Evolutionary conservation across 1,284 basidiomycete genomes (phyloP), one percentile per base, ranked within the genome.

Genomic region (Heliocybe sulcata): DNA sequence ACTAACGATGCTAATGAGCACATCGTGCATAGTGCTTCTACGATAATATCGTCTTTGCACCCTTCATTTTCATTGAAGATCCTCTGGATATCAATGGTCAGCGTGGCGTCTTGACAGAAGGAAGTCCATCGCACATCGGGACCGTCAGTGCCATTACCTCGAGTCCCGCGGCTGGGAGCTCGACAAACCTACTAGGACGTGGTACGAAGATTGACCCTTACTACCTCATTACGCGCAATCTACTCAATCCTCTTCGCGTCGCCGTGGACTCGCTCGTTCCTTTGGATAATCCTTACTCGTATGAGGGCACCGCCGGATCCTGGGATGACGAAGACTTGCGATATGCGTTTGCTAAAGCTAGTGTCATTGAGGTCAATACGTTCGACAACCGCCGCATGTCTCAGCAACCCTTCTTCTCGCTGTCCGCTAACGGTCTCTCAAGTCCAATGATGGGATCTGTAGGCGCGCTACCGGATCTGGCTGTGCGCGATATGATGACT

Each of bases 11-110:
- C 12, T 26, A 6, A 4, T 52, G 26, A 50, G 19, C 48, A 12
- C 9, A 29, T 33, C 12, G 3, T 9, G n/a, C 14, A 20, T 61
- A 95, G 91, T 95, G 90, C 61, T 94, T 96, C 65, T 99, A 90
- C 68, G 96, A 99, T 72, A 98, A 99, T 65, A 94, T 95, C 55
- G 87, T 93, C 22, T 94, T 90, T 71, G 92, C 88, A 48, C 96
- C 89, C 0, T 99, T 99, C 72, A 91, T 98, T 57, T 98, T 95
- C 65, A 89, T 98, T 57, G 95, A 98, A 65, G 94, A 96, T 65
- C 86, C 88, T 11, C 61, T 84, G 47, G 90, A 93, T 60, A 75
- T 81, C 20, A 83, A 83, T 64, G 78, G 81, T 35, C 77, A 79
- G 58, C 72, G 75, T 48, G 76, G 77, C 50, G 61, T 80, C 53